Conservation (phyloP, 495 filamentous ascomycete genomes). For the Podospora sp. region DNA sequence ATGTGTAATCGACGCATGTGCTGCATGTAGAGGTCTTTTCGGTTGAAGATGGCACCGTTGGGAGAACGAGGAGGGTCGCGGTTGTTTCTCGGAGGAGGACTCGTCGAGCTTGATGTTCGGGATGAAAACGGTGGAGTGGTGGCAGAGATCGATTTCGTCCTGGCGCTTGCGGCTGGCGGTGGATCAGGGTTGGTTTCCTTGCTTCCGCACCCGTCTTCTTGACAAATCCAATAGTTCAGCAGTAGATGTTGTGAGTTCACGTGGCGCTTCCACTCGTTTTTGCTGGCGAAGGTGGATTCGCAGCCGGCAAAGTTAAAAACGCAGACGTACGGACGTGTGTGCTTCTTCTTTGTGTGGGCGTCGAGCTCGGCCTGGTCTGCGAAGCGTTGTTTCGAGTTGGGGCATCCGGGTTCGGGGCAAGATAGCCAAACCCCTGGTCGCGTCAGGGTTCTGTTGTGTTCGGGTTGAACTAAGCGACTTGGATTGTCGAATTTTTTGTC, state of each 20-base stretch:
- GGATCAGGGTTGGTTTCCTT: not conserved
- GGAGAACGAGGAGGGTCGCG: too few species aligned
- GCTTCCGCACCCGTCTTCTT: slow-evolving; percentile 60
- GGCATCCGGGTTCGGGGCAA: too few species aligned
- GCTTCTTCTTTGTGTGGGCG: slow-evolving; percentile 53
- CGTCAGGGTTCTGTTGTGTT: too few species aligned
- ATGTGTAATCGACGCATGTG: slow-evolving; percentile 83
- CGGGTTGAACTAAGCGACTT: too few species aligned
- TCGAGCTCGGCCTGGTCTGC: slow-evolving; percentile 42
- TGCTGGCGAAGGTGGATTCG: slow-evolving; percentile 70
- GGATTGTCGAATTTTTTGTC: too few species aligned
- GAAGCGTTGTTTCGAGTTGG: slow-evolving; percentile 35
- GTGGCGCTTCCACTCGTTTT: slow-evolving; percentile 96
- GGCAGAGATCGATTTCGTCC: too few species aligned
- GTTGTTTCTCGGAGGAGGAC: too few species aligned
- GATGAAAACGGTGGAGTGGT: too few species aligned
- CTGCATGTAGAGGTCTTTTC: slow-evolving; percentile 89
- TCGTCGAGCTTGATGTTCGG: too few species aligned
- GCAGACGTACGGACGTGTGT: slow-evolving; percentile 72
- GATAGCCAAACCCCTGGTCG: too few species aligned
- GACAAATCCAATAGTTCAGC: slow-evolving; percentile 78
- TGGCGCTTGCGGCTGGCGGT: too few species aligned
- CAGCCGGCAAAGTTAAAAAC: slow-evolving; percentile 79
- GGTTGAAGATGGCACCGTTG: slow-evolving; percentile 74
- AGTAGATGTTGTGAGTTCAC: slow-evolving; percentile 79